phyloP scores from a whole-genome alignment of 805 yeast species.

The Yarrowia osloensis region DNA sequence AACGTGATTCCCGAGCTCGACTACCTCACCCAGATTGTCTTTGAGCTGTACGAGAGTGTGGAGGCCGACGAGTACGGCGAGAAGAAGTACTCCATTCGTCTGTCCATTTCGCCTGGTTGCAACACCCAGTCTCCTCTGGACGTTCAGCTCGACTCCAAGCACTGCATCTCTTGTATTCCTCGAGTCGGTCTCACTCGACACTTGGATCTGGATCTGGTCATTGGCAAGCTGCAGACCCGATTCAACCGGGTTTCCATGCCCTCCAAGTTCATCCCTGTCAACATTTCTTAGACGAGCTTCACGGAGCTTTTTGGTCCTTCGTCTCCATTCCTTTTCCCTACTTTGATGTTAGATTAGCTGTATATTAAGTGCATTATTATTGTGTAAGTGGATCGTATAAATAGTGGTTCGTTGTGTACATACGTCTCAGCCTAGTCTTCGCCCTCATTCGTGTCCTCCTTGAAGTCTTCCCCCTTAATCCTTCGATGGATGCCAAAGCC shows the following conservation, averaged over 20 bases:
- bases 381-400: neutral
- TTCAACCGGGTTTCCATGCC: slow-evolving; percentile 89
- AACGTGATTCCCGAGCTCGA: slow-evolving; percentile 96
- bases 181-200: slow-evolving; percentile 88
- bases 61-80: slow-evolving; percentile 65
- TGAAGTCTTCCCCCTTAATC: neutral
- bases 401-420: neutral
- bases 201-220: slow-evolving; percentile 85
- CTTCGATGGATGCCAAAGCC: slow-evolving; percentile 39
- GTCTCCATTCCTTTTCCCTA: neutral
- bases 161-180: slow-evolving; percentile 94
- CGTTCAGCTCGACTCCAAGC: slow-evolving; percentile 93
- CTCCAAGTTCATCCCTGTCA: slow-evolving; percentile 47
- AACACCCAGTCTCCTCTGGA: slow-evolving; percentile 97
- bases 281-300: slow-evolving; percentile 31
- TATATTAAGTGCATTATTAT: neutral
- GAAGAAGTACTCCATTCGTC: slow-evolving; percentile 84
- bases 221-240: slow-evolving; percentile 75
- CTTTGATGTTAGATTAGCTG: neutral
- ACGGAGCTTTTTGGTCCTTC: neutral
- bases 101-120: slow-evolving; percentile 96
- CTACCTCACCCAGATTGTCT: slow-evolving; percentile 88
- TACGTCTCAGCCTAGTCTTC: neutral
- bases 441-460: neutral
- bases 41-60: slow-evolving; percentile 81